Base-by-base conservation (phyloP, 495 filamentous ascomycete species). In the Aspergillus biplanus region DNA sequence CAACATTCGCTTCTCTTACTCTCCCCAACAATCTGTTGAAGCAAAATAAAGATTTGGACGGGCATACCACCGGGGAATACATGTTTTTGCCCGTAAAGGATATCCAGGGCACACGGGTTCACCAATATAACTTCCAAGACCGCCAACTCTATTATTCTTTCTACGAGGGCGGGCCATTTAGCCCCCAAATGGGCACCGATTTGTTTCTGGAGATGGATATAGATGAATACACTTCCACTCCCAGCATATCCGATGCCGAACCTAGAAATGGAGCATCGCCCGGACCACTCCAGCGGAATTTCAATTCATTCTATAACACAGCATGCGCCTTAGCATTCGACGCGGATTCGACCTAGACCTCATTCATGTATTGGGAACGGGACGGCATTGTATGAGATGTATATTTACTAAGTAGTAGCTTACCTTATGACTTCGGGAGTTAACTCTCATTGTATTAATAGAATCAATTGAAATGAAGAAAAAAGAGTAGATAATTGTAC, bases 301-400 rank as follows among this genome's bases (percentile, higher is more conserved):
- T 80, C 64, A 68, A 76, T 54, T 70, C 71, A 2, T 78, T 81
- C 49, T 80, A 79, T 42, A 73, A 58, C 5, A 58, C 73, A 0
- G 73, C 77, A 3, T 80, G 75, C 52, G 61, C 70, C 7, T 70
- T 81, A 71, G 75, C 77, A 9, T 78, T 80, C 55, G 63, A 69
- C 62, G 42, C 75, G 34, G 68, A 74, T 50, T 64, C 37, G 60
- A 11, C 47, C 56, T n/a, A 52, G 52, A 7, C 21, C 21, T 2
- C 21, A 27, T 27, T 27, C 21, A 27, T 2, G 21, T 27, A 27
- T 27, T 27, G 21, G 21, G 21, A 27, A 27, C 21, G 21, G 21
- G 21, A 27, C 21, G 21, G 21, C 21, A 27, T 27, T 27, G 21
- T 27, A 27, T 27, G 21, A 1, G 21, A 52, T 37, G 42, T n/a